Evolutionary conservation across 2,329 filamentous ascomycete genomes (phyloP), one percentile per base, ranked within the genome.

Genomic region (Leptodontidium sp.): DNA sequence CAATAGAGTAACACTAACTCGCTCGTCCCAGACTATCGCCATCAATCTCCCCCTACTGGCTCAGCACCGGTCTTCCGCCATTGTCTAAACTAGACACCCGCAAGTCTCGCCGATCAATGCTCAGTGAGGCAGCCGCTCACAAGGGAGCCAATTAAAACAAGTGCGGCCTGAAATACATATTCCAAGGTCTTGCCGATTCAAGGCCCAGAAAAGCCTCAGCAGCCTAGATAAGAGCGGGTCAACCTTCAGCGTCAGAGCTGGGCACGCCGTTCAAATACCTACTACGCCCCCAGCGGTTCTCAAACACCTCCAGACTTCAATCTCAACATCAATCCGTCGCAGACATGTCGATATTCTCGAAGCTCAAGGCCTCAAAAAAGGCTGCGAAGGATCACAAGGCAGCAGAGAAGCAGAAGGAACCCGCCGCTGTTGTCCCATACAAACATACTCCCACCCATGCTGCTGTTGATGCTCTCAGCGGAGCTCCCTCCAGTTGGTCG

Each of bases 381-480:
- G 84, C 86, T 64, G 85, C 86, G 71, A 87, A 88, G 77, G 83
- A 88, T 61, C 81, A 84, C 68, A 85, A 82, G 49, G 76, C 82
- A 68, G 82, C 79, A 52, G 83, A 85, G 72, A 82, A 84, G 73
- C 79, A 82, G 49, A 83, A 79, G 52, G 82, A 83, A 70, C 63
- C 77, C 24, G 75, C 68, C 4, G 52, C 53, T 40, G 81, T 82
- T 64, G 70, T 79, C n/a, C 82, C 85, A 14, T 90, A 90, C 78
- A 84, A 81, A 64, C 88, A 90, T 75, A 78, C 88, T 24, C 87
- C 88, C n/a, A 89, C 82, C 15, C 88, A 91, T 75, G 88, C 88
- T 35, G 86, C 86, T 57, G 76, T 82, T 14, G 88, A 90, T 77
- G 87, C 88, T 53, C 78, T 89, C 53, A 81, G 83, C 26, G 84